These are phyloP conservation scores for Petunia secreta DNA, from an alignment of 257 asterid species.

Conservation along the genomic window DNA sequence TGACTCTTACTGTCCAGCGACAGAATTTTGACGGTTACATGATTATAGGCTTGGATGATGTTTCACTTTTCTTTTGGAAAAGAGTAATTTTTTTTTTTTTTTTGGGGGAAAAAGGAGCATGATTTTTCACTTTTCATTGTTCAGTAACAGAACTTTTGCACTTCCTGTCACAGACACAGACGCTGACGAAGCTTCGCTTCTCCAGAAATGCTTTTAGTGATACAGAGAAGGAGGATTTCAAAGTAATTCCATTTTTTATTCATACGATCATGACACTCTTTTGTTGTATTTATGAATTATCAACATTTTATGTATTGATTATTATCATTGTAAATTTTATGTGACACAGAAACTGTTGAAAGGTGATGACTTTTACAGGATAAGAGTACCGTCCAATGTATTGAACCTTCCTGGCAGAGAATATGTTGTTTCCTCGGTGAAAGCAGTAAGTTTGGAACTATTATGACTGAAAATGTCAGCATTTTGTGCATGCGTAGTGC, in stretches of 20 bases:
- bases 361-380: slow-evolving; percentile 83
- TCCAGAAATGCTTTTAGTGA: slow-evolving; percentile 70
- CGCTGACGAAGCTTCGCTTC: slow-evolving; percentile 94
- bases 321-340: slow-evolving; percentile 24
- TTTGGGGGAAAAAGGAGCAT: background rate
- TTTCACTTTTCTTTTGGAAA: background rate
- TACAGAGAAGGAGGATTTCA: slow-evolving; percentile 72
- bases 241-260: slow-evolving; percentile 44
- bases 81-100: too few relatives aligned
- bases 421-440: slow-evolving; percentile 75
- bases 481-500: background rate
- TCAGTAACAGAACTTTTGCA: slow-evolving; percentile 5
- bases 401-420: slow-evolving; percentile 76
- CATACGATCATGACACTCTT: background rate
- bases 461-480: background rate
- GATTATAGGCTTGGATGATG: slow-evolving; percentile 1
- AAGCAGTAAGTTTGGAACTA: slow-evolving; percentile 66
- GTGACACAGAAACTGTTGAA: slow-evolving; percentile 75
- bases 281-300: slow-evolving; percentile 4
- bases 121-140: background rate
- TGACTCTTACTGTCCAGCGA: background rate
- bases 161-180: slow-evolving; percentile 47
- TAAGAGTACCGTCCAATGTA: slow-evolving; percentile 81
- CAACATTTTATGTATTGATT: too few relatives aligned
- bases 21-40: background rate